A percentile compares a stretch with the other conserved stretches of the same genome.
These are phyloP conservation scores for Pyrenochaeta sp. DNA, from an alignment of 2,329 filamentous ascomycete genomes.

Conservation along the genomic window DNA sequence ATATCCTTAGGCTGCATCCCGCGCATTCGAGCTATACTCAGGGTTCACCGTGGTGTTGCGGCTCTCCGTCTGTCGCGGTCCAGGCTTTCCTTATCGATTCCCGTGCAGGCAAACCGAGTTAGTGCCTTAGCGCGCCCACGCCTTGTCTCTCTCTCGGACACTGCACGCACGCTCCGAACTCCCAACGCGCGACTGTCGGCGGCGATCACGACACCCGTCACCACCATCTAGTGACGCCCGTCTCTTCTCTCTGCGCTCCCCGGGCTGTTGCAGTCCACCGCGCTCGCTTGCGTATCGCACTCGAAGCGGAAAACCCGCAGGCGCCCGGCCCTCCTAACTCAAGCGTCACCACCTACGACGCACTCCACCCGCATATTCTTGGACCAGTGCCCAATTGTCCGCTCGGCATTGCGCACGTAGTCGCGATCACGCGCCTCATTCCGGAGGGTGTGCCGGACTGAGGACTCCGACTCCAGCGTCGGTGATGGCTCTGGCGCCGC, in stretches of 20 bases:
- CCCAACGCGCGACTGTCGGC: constrained; percentile 30
- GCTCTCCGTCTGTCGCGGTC: constrained; percentile 3
- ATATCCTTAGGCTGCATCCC: background rate
- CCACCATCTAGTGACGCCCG: constrained; percentile 11
- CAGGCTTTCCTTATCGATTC: constrained; percentile 26
- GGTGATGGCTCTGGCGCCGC: constrained; percentile 51
- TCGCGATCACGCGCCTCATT: constrained; percentile 42
- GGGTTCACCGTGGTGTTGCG: background rate
- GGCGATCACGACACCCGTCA: constrained; percentile 28
- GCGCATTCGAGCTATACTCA: background rate
- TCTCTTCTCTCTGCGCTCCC: constrained; percentile 14
- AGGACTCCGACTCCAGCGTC: constrained; percentile 34
- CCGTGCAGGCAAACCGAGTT: constrained; percentile 2
- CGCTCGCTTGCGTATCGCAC: constrained; percentile 8
- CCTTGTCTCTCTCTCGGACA: constrained; percentile 19
- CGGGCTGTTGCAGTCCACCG: constrained; percentile 4
- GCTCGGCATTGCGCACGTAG: constrained; percentile 28
- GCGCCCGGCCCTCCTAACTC: background rate
- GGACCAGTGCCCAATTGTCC: constrained; percentile 19
- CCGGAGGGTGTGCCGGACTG: constrained; percentile 48
- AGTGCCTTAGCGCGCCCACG: constrained; percentile 17
- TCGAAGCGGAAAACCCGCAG: constrained; percentile 6
- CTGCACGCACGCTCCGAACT: constrained; percentile 6
- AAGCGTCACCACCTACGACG: constrained; percentile 20
- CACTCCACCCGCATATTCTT: constrained; percentile 22